These are phyloP conservation scores for Solanum neorickii DNA, from an alignment of 257 asterid species.

Conservation along the genomic window DNA sequence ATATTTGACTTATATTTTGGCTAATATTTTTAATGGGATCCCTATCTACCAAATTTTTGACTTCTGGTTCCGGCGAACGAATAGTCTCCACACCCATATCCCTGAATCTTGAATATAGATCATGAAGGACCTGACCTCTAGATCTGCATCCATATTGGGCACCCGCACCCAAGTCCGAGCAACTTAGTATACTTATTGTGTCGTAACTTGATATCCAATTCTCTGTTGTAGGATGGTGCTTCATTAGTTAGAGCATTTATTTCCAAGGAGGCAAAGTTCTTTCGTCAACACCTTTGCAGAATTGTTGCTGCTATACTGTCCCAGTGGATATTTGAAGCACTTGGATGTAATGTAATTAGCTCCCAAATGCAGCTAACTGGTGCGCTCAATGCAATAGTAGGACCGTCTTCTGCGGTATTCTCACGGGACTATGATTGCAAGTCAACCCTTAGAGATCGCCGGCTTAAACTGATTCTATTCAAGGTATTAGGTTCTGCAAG, in stretches of 20 bases:
- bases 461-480: constrained; percentile 60
- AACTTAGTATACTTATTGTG: background rate
- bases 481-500: constrained; percentile 52
- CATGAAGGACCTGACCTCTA: background rate
- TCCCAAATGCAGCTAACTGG: constrained; percentile 14
- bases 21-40: background rate
- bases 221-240: constrained; percentile 62
- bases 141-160: background rate
- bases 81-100: background rate
- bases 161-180: background rate
- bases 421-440: constrained; percentile 15
- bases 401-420: constrained; percentile 11
- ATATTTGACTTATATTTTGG: background rate
- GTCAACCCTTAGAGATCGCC: constrained; percentile 57
- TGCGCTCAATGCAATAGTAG: constrained; percentile 7
- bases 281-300: constrained; percentile 54
- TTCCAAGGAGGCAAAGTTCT: constrained; percentile 52
- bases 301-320: constrained; percentile 45
- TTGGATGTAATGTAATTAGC: constrained; percentile 14
- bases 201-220: background rate
- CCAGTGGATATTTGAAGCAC: constrained; percentile 44
- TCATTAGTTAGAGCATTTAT: constrained; percentile 52
- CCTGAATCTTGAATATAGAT: background rate
- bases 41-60: background rate
- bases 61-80: background rate